These are phyloP conservation scores for Xylaria nigripes DNA, from an alignment of 495 filamentous ascomycete species.

Conservation along the genomic window DNA sequence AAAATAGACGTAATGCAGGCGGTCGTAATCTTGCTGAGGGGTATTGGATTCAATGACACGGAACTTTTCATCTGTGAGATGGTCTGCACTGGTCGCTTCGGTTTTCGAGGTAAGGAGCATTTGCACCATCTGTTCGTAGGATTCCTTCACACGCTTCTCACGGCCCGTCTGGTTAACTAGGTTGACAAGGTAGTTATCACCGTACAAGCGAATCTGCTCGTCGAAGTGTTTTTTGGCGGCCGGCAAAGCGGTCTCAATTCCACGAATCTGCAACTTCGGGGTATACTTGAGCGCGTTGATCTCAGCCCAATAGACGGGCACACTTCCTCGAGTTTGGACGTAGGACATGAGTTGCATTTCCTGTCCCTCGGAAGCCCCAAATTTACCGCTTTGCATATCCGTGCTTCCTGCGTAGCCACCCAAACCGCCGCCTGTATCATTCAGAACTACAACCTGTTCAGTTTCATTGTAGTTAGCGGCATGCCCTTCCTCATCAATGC, in stretches of 20 bases:
- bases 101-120: conserved; percentile 59
- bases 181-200: conserved; percentile 94
- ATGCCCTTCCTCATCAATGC: conserved; percentile 86
- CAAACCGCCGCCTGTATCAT: conserved; percentile 62
- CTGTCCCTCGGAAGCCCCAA: conserved; percentile 45
- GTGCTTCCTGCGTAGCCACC: conserved; percentile 75
- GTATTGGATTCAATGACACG: conserved; percentile 59
- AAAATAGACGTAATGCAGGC: conserved; percentile 91
- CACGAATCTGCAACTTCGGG: conserved; percentile 77
- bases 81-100: conserved; percentile 51
- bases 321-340: conserved; percentile 90
- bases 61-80: conserved; percentile 66
- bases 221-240: conserved; percentile 80
- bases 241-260: conserved; percentile 69
- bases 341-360: conserved; percentile 88
- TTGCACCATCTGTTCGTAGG: conserved; percentile 83
- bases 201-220: conserved; percentile 86
- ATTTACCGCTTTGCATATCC: conserved; percentile 62
- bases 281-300: conserved; percentile 84
- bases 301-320: conserved; percentile 92
- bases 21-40: conserved; percentile 57
- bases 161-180: conserved; percentile 91
- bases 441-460: conserved; percentile 81
- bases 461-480: conserved; percentile 98
- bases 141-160: conserved; percentile 76